Base-by-base conservation (phyloP, 148 eudicot species). In the Rhododendron molle region DNA sequence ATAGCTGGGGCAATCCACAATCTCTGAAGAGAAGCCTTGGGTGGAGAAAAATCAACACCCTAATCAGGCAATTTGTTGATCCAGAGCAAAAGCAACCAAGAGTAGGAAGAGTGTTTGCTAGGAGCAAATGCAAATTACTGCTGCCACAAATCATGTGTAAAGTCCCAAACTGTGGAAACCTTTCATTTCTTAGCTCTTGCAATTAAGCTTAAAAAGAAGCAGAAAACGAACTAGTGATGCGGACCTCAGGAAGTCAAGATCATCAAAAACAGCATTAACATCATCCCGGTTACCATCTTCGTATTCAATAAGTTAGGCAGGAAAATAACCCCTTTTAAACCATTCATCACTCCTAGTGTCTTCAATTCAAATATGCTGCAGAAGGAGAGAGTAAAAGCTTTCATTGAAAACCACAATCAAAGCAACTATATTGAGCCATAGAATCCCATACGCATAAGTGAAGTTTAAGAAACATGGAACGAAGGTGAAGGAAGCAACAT, bases 201-300 rank as follows among this genome's bases (percentile, higher is more conserved):
- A 23, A 71, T 26, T 72, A 30, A 76, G 58, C 40, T 13, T n/a
- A 52, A 56, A 77, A 9, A 74, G 50, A 58, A 44, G 30, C 12
- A 83, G 11, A n/a, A n/a, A 62, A 78, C 72, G 11, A 28, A 85
- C 58, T 84, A 67, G 62, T 62, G 74, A 54, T 54, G 87, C 94
- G 54, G 82, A 96, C 99, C 98, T 96, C 98, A 32, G 93, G 88
- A n/a, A n/a, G n/a, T n/a, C n/a, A n/a, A n/a, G n/a, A 86, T 91
- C 97, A 89, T 97, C 95, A 91, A 97, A 95, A 85, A 91, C 97
- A 83, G 98, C 97, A 94, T 95, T 91, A 71, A 97, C 89, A 86
- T 97, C 99, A 88, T 97, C 98, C 81, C 95, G 91, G 88, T 97
- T 94, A 87, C 95, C 91, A 86, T 94, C 99, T 95, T 97, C 99